These are phyloP conservation scores for Calonectria multiphialidica DNA, from an alignment of 2,329 filamentous ascomycete genomes.

Conservation along the genomic window DNA sequence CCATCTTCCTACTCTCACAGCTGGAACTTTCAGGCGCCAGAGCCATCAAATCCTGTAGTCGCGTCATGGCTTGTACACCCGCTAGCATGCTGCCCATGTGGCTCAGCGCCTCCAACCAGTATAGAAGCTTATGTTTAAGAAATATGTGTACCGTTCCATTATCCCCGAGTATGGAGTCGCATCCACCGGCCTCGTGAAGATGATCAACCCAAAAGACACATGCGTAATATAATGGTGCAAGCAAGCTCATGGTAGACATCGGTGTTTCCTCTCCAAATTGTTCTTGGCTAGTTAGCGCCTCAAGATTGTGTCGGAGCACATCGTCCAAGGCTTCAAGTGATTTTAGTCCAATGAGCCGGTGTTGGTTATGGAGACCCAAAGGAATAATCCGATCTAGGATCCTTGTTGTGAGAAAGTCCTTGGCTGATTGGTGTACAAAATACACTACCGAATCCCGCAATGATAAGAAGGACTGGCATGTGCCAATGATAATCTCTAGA, in stretches of 20 bases:
- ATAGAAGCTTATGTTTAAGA: not conserved
- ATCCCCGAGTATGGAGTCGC: not conserved
- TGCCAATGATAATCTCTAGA: conserved; percentile 44
- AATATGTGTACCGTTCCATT: conserved; percentile 4
- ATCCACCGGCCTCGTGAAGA: not conserved
- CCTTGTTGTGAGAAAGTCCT: conserved; percentile 52
- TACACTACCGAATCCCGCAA: conserved; percentile 44
- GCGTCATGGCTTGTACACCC: not conserved
- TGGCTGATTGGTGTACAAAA: conserved; percentile 58
- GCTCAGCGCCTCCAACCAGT: conserved; percentile 19
- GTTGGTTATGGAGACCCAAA: conserved; percentile 36
- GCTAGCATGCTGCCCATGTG: not conserved
- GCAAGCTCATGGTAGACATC: not conserved
- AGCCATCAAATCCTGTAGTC: not conserved
- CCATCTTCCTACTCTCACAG: not conserved
- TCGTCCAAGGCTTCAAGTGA: conserved; percentile 48
- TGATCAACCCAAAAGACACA: conserved; percentile 24
- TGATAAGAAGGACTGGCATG: conserved; percentile 55
- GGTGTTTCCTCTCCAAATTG: not conserved
- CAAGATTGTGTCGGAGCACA: conserved; percentile 51
- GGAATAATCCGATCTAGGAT: conserved; percentile 45
- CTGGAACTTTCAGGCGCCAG: not conserved
- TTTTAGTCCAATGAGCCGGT: conserved; percentile 47
- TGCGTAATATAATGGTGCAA: not conserved
- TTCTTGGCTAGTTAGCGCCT: conserved; percentile 14